Evolutionary conservation across 352 stramenopile genomes (phyloP).

Genomic region (Pythium sp.): DNA sequence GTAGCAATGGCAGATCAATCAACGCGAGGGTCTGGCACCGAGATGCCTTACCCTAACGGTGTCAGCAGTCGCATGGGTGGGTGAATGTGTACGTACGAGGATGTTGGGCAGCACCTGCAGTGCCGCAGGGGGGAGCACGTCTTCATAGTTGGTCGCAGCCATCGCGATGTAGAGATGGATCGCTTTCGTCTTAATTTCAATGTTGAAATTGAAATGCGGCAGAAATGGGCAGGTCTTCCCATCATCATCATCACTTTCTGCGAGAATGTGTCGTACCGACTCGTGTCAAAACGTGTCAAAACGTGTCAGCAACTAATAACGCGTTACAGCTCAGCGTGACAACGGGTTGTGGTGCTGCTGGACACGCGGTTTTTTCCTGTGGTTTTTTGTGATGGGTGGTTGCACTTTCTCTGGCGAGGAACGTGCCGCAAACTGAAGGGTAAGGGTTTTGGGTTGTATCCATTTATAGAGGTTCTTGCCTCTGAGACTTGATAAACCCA

Average conservation of each 20-base stretch:
- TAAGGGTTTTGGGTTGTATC: constrained; percentile 1
- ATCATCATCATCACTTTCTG: background rate
- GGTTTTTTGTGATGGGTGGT: constrained; percentile 1
- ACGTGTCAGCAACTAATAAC: background rate
- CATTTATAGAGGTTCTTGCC: background rate
- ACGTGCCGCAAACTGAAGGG: constrained; percentile 9
- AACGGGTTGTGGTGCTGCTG: background rate
- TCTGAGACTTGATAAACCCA: constrained; percentile 1
- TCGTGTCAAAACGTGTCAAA: background rate
- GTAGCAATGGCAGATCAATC: background rate
- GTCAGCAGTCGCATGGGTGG: background rate
- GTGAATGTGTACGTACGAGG: constrained; percentile 27
- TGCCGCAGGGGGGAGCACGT: constrained; percentile 35
- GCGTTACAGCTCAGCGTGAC: background rate
- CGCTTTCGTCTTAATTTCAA: background rate
- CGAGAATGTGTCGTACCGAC: background rate
- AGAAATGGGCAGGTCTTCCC: background rate
- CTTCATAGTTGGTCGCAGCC: constrained; percentile 17
- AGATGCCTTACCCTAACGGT: background rate
- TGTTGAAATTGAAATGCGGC: background rate
- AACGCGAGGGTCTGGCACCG: background rate
- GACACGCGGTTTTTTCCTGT: background rate
- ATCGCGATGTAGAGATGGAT: background rate
- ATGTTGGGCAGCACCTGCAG: constrained; percentile 61
- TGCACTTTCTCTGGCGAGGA: constrained; percentile 10